Base-by-base conservation (phyloP, 441 rosid genomes). In the Aleurites moluccanus region DNA sequence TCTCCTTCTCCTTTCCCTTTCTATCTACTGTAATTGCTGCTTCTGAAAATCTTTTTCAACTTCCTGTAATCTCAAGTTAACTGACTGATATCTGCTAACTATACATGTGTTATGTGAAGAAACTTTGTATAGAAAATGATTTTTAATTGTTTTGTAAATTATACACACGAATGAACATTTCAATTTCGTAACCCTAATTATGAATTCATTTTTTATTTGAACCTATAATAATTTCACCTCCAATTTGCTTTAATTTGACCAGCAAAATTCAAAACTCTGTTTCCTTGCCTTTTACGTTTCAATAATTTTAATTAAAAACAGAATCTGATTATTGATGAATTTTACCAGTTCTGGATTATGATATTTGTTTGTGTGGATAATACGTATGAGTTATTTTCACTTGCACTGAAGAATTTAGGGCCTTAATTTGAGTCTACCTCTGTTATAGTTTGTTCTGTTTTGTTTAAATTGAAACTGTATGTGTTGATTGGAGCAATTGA, bases 51-150 rank as follows among this genome's bases (percentile, higher is more conserved):
- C n/a, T 14, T 11, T 21, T 67, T 47, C 40, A 11, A 27, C 23
- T 67, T n/a, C 2, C n/a, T n/a, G 21, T 47, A 57, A 21, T 72
- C 27, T 60, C 47, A 28, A n/a, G n/a, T n/a, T n/a, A 72, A 66
- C 67, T 72, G 45, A 44, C 2, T 71, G 57, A 4, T 4, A 3
- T 15, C 28, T 56, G 15, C 56, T 15, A 21, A 56, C n/a, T n/a
- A n/a, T n/a, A n/a, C n/a, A n/a, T n/a, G n/a, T n/a, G n/a, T n/a
- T n/a, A n/a, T n/a, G n/a, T n/a, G n/a, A n/a, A n/a, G n/a, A n/a
- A n/a, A n/a, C n/a, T n/a, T n/a, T n/a, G n/a, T n/a, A n/a, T n/a
- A n/a, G n/a, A n/a, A 5, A 7, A n/a, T 47, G 52, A 18, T 47
- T 47, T 47, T 11, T 47, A 3, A 11, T 13, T 14, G 14, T 4